These are phyloP conservation scores for Diaporthe caulivora DNA, from an alignment of 2,329 filamentous ascomycete species.

Conservation along the genomic window DNA sequence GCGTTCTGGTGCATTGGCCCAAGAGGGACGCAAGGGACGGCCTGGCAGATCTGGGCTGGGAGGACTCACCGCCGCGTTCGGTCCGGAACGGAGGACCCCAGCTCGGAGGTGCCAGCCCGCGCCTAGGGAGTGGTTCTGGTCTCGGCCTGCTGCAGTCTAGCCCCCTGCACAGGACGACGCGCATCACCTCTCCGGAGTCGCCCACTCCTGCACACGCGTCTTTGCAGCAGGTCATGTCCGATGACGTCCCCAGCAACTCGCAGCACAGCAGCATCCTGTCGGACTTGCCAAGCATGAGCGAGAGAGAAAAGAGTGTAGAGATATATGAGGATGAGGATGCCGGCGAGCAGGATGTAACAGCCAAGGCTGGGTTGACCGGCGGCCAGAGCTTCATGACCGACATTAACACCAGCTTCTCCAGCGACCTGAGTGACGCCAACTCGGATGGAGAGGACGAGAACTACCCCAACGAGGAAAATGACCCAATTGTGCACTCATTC, in stretches of 20 bases:
- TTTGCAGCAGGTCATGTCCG: conserved; percentile 44
- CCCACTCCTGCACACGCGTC: conserved; percentile 61
- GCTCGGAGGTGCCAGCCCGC: conserved; percentile 42
- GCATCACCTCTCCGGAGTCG: conserved; percentile 82
- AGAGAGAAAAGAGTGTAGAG: conserved; percentile 58
- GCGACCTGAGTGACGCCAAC: conserved; percentile 65
- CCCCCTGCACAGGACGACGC: conserved; percentile 66
- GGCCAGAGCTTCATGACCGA: conserved; percentile 63
- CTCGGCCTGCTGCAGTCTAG: conserved; percentile 68
- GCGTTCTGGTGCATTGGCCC: conserved; percentile 92
- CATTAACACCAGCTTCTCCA: conserved; percentile 66
- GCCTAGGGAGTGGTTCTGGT: conserved; percentile 49
- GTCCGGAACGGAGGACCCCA: conserved; percentile 44
- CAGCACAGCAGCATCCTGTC: conserved; percentile 50
- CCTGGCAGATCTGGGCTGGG: conserved; percentile 79
- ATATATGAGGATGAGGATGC: conserved; percentile 80
- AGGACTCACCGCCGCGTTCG: conserved; percentile 69
- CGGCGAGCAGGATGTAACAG: conserved; percentile 59
- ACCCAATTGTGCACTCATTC: conserved; percentile 92
- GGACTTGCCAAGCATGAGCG: conserved; percentile 48
- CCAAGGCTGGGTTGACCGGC: background rate
- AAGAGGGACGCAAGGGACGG: conserved; percentile 63
- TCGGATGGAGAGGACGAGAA: conserved; percentile 69
- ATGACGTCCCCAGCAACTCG: conserved; percentile 51
- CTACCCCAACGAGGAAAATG: conserved; percentile 92